A percentile compares a stretch with the other conserved stretches of the same genome.
Evolutionary conservation across 2,329 filamentous ascomycete genomes (phyloP).

Genomic region (Endothia cerciana): DNA sequence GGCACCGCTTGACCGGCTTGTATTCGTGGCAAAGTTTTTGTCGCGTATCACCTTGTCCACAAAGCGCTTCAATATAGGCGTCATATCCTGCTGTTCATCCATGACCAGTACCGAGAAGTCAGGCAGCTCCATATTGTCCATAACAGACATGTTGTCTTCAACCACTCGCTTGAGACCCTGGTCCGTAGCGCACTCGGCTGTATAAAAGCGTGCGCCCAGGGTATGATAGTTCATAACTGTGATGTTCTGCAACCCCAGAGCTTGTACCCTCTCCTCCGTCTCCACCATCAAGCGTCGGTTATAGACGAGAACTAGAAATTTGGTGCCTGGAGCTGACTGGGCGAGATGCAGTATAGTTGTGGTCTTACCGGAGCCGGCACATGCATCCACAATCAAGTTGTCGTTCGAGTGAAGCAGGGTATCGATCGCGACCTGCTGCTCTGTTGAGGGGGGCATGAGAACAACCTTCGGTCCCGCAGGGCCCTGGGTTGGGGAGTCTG

Average conservation of each 20-base stretch:
- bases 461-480: neutral
- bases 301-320: constrained; percentile 25
- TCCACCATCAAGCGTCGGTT: constrained; percentile 27
- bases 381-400: constrained; percentile 26
- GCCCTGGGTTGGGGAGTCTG: neutral
- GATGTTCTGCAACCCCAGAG: constrained; percentile 19
- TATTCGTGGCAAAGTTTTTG: constrained; percentile 4
- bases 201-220: constrained; percentile 23
- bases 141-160: constrained; percentile 24
- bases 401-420: constrained; percentile 13
- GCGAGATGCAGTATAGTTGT: constrained; percentile 27
- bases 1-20: neutral
- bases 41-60: constrained; percentile 27
- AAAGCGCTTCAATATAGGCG: constrained; percentile 25
- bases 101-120: constrained; percentile 24
- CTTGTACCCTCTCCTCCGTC: constrained; percentile 21
- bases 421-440: constrained; percentile 26
- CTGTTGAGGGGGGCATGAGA: constrained; percentile 20
- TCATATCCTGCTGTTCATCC: constrained; percentile 30
- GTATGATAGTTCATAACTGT: constrained; percentile 26
- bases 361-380: constrained; percentile 27
- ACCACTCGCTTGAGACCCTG: constrained; percentile 27
- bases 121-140: constrained; percentile 13
- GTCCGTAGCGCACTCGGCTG: constrained; percentile 23
- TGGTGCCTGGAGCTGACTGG: constrained; percentile 12